These are phyloP conservation scores for Didymella segeticola DNA, from an alignment of 2,329 filamentous ascomycete genomes.

Conservation along the genomic window DNA sequence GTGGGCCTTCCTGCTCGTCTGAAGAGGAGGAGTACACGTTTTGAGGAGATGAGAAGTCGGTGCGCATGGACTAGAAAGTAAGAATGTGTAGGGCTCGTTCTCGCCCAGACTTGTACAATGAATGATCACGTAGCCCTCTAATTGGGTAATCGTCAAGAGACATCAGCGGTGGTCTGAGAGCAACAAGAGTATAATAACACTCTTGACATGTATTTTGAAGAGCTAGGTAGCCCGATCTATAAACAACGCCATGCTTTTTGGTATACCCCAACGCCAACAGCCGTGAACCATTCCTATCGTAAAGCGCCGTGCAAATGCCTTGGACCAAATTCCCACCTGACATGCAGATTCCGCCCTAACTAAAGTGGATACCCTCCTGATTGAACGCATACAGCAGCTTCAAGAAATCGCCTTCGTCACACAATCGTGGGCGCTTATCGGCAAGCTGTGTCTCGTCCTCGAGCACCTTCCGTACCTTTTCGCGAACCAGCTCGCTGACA, in stretches of 20 bases:
- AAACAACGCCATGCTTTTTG: slow-evolving; percentile 28
- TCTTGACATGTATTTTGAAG: slow-evolving; percentile 1
- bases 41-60: too few species aligned
- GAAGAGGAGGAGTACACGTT: too few species aligned
- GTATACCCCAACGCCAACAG: slow-evolving; percentile 30
- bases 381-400: slow-evolving; percentile 84
- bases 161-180: too few species aligned
- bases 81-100: too few species aligned
- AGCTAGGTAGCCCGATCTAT: background rate
- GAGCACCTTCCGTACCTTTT: slow-evolving; percentile 86
- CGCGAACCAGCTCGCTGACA: slow-evolving; percentile 79
- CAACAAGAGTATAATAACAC: too few species aligned
- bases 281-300: slow-evolving; percentile 6
- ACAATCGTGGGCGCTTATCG: slow-evolving; percentile 82
- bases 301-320: slow-evolving; percentile 31
- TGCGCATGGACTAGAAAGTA: too few species aligned
- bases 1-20: too few species aligned
- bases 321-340: too few species aligned
- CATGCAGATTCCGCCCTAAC: slow-evolving; percentile 48
- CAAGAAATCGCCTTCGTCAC: slow-evolving; percentile 92
- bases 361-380: slow-evolving; percentile 91
- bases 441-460: slow-evolving; percentile 80
- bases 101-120: too few species aligned
- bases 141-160: too few species aligned
- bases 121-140: too few species aligned